A percentile compares a stretch with the other conserved stretches of the same genome.
Evolutionary conservation across 2,329 filamentous ascomycete species (phyloP).

Genomic region (Clonostachys byssicola): DNA sequence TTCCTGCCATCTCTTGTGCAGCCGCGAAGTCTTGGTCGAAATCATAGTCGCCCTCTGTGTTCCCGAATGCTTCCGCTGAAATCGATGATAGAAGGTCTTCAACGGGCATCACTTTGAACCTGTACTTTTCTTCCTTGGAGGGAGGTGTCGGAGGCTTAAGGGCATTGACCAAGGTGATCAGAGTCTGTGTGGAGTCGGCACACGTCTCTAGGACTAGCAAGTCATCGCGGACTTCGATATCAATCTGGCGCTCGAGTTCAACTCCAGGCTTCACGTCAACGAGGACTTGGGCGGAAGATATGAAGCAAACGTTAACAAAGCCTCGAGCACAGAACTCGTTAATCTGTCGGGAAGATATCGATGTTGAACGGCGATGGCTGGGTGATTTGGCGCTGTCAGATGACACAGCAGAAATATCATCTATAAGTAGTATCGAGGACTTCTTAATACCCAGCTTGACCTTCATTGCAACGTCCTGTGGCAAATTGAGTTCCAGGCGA

Average conservation of each 20-base stretch:
- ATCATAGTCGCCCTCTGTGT: constrained; percentile 55
- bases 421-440: constrained; percentile 77
- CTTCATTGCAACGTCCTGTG: constrained; percentile 59
- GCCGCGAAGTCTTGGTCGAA: constrained; percentile 60
- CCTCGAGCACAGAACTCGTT: constrained; percentile 59
- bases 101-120: constrained; percentile 80
- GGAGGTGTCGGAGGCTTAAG: constrained; percentile 80
- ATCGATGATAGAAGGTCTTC: constrained; percentile 88
- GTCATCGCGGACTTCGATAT: constrained; percentile 80
- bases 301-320: constrained; percentile 81
- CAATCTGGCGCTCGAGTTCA: constrained; percentile 62
- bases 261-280: constrained; percentile 53
- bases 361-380: constrained; percentile 14
- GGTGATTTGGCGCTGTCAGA: constrained; percentile 7
- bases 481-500: constrained; percentile 63
- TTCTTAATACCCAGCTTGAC: constrained; percentile 69
- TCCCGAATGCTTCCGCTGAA: constrained; percentile 76
- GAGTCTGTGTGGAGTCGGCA: constrained; percentile 92
- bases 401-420: constrained; percentile 50
- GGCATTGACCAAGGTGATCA: constrained; percentile 74
- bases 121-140: constrained; percentile 78
- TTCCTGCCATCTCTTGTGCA: constrained; percentile 42
- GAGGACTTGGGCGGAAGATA: constrained; percentile 72
- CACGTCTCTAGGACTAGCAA: constrained; percentile 90
- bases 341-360: constrained; percentile 41